Base-by-base conservation (phyloP, 805 yeast genomes). In the Wickerhamiella dianesei region DNA sequence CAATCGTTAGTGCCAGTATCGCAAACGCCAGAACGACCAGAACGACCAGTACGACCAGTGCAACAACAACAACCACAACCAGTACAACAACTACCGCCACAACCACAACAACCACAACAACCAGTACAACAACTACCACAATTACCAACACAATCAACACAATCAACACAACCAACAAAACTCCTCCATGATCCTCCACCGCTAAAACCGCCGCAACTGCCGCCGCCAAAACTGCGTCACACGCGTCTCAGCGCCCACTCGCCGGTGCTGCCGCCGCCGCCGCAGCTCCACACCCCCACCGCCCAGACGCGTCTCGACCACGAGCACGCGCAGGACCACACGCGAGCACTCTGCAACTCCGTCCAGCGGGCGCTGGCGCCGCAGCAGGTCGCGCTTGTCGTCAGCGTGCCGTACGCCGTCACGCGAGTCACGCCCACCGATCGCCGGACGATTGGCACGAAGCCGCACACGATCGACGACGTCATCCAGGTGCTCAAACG, bases 311-410 rank as follows among this genome's bases (percentile, higher is more conserved):
- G n/a, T n/a, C n/a, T n/a, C n/a, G 32, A 25, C 9, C 32, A 25
- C 32, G 32, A 25, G 32, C 32, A 25, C 32, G 32, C 32, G 12
- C 32, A 14, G 16, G 25, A 5, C 6, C 25, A 39, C 25, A 39
- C 41, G 16, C 41, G 18, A 8, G 14, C 25, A 18, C 25, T 39
- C 14, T 39, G 41, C 17, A 44, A 53, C 37, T 37, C 49, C 29
- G 49, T 43, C 1, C 44, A 45, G 2, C 45, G 45, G 22, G 49
- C 53, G 3, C 41, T 53, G 2, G 22, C 35, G 17, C 44, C 35
- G 14, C 51, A 41, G 21, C 57, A 54, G 19, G 48, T 44, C 19
- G 52, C 51, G n/a, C 40, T 54, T 12, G 46, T 54, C 20, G 48
- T 48, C 4, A 39, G 48, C 18, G 47, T 45, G 16, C 53, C 56